Conservation (phyloP, 345 rosid genomes). For the Heritiera fomes region DNA sequence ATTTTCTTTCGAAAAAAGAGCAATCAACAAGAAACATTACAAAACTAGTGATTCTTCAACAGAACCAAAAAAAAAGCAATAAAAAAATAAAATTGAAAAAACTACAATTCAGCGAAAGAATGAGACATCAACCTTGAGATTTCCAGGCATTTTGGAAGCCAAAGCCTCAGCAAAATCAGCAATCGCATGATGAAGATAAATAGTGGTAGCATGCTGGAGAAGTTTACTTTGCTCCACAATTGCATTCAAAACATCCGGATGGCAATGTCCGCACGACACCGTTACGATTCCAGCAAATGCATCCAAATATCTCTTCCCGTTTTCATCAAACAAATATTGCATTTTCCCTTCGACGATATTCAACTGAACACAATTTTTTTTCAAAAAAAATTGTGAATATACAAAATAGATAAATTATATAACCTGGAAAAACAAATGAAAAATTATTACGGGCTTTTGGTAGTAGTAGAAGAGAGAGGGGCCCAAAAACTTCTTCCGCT, state of each 20-base stretch:
- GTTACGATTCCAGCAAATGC: slow-evolving; percentile 94
- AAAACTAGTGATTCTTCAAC: background rate
- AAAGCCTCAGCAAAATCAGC: slow-evolving; percentile 91
- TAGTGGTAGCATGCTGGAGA: slow-evolving; percentile 88
- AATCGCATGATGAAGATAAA: slow-evolving; percentile 80
- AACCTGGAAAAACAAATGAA: background rate
- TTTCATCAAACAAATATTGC: slow-evolving; percentile 92
- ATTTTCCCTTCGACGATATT: slow-evolving; percentile 97
- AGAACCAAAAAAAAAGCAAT: background rate
- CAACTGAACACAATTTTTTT: slow-evolving; percentile 39
- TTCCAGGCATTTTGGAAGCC: slow-evolving; percentile 89
- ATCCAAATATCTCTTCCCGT: slow-evolving; percentile 73
- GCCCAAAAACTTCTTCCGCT: slow-evolving; percentile 80
- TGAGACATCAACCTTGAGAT: slow-evolving; percentile 58
- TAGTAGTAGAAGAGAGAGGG: slow-evolving; percentile 89
- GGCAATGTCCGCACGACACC: slow-evolving; percentile 95
- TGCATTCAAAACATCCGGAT: slow-evolving; percentile 74
- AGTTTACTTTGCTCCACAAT: slow-evolving; percentile 75
- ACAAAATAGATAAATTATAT: background rate
- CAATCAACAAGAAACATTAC: background rate
- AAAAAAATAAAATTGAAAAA: background rate
- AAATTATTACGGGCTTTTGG: slow-evolving; percentile 71
- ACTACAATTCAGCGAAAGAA: background rate
- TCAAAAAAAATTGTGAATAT: background rate
- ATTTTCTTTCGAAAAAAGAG: background rate